Conservation (phyloP, 305 asterid genomes). For the Plantago coronopus region DNA sequence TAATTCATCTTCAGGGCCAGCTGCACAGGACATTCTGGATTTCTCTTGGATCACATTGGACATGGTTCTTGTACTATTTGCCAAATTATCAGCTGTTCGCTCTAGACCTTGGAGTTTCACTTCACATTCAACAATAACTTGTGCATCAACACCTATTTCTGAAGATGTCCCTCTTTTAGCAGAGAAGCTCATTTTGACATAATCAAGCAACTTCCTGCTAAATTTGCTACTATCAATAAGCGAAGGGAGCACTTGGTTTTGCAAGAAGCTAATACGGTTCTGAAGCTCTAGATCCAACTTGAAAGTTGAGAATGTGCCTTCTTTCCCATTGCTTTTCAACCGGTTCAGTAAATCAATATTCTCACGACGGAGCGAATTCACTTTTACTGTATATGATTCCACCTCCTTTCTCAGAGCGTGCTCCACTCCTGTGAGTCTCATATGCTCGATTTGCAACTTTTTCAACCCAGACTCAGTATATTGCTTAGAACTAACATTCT, state of each 20-base stretch:
- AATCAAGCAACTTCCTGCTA: constrained; percentile 62
- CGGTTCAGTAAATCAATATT: constrained; percentile 77
- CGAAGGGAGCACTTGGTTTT: constrained; percentile 64
- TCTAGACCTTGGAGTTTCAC: constrained; percentile 91
- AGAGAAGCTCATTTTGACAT: constrained; percentile 43
- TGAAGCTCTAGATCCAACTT: constrained; percentile 73
- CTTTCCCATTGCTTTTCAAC: constrained; percentile 52
- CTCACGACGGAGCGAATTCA: constrained; percentile 76
- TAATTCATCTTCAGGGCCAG: constrained; percentile 29
- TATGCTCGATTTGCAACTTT: constrained; percentile 67
- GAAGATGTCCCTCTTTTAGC: constrained; percentile 32
- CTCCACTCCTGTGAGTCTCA: constrained; percentile 55
- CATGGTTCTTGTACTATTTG: constrained; percentile 48
- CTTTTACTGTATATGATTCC: constrained; percentile 59
- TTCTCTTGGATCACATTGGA: constrained; percentile 54
- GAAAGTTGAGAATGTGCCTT: constrained; percentile 63
- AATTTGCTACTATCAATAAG: constrained; percentile 67
- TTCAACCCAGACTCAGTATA: constrained; percentile 50
- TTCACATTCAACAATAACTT: constrained; percentile 74
- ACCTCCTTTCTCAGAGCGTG: constrained; percentile 59
- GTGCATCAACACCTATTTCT: constrained; percentile 41
- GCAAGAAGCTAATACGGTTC: constrained; percentile 67
- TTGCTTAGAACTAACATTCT: constrained; percentile 43
- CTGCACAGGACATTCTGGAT: constrained; percentile 33
- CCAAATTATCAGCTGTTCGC: constrained; percentile 65